Evolutionary conservation across 2,329 filamentous ascomycete genomes (phyloP), one percentile per base, ranked within the genome.

Genomic region (Paecilomyces sp.): DNA sequence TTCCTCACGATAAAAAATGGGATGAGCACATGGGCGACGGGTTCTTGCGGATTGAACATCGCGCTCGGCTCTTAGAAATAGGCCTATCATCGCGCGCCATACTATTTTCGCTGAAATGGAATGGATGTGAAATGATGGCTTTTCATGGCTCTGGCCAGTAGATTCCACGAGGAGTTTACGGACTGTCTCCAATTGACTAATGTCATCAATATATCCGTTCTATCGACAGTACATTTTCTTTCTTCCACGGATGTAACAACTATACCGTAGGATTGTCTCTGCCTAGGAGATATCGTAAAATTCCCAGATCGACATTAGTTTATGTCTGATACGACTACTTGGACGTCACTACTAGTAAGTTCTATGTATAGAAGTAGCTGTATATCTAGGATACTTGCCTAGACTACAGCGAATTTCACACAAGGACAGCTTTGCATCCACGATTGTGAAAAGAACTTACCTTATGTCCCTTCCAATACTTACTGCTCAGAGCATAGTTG

Each of bases 71-170:
- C 60, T 65, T 64, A 63, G 62, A 47, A 30, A 64, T 62, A 63
- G 62, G 63, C 61, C 62, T 61, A 62, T 66, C 63, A 65, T 63
- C 63, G 57, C 64, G 60, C 63, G 61, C 66, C 64, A 62, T 65
- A 63, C 57, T 64, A 54, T 60, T 57, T 66, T 55, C 60, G 62
- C 61, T 64, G 58, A 60, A 65, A 66, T 50, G 50, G 51, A 67
- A 66, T 66, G 63, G 63, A 69, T 68, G 66, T 66, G 63, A 66
- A 63, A 68, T 65, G 64, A 65, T 64, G 56, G 61, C 57, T 57
- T 34, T 61, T 57, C 58, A 52, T 58, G 36, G 33, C 52, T 59
- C 58, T 59, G 56, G 54, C 57, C 54, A 60, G 64, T 65, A 66
- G 63, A 61, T 57, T 59, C 50, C 36, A 25, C 24, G 47, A 51